These are phyloP conservation scores for Cystobasidium pallidum DNA, from an alignment of 1,284 basidiomycete genomes.

Conservation along the genomic window DNA sequence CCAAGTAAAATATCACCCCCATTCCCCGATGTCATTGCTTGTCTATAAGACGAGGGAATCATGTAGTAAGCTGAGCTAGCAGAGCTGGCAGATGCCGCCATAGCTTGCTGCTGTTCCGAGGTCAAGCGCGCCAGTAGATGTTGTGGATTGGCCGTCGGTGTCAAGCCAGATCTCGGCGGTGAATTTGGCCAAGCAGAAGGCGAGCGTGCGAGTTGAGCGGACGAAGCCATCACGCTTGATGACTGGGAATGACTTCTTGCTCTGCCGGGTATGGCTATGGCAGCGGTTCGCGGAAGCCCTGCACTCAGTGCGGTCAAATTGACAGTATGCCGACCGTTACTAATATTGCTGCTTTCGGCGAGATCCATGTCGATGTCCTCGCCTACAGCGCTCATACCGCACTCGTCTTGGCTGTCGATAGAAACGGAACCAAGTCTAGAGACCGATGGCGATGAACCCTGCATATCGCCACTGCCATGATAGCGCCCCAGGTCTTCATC, in stretches of 20 bases:
- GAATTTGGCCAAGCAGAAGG: constrained; percentile 37
- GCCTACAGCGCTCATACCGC: background rate
- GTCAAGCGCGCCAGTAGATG: constrained; percentile 37
- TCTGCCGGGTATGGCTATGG: constrained; percentile 18
- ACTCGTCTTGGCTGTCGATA: constrained; percentile 21
- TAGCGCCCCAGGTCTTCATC: background rate
- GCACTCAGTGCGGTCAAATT: background rate
- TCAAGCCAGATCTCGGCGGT: constrained; percentile 22
- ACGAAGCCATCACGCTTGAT: constrained; percentile 18
- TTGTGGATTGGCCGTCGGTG: constrained; percentile 23
- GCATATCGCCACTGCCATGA: background rate
- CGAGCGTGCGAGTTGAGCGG: constrained; percentile 21
- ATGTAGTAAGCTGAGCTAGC: constrained; percentile 32
- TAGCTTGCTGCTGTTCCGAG: constrained; percentile 41
- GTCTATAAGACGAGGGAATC: constrained; percentile 27
- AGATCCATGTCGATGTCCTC: constrained; percentile 42
- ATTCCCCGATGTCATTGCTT: constrained; percentile 1
- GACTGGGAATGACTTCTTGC: constrained; percentile 34
- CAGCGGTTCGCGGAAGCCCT: background rate
- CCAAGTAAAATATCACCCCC: constrained; percentile 11
- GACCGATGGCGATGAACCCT: constrained; percentile 2
- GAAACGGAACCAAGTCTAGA: constrained; percentile 11
- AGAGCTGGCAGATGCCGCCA: constrained; percentile 32
- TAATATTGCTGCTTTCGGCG: background rate
- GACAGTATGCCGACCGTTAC: background rate